A percentile compares a stretch with the other conserved stretches of the same genome.
Conservation (phyloP, 257 asterid species). For the Perilla frutescens region DNA sequence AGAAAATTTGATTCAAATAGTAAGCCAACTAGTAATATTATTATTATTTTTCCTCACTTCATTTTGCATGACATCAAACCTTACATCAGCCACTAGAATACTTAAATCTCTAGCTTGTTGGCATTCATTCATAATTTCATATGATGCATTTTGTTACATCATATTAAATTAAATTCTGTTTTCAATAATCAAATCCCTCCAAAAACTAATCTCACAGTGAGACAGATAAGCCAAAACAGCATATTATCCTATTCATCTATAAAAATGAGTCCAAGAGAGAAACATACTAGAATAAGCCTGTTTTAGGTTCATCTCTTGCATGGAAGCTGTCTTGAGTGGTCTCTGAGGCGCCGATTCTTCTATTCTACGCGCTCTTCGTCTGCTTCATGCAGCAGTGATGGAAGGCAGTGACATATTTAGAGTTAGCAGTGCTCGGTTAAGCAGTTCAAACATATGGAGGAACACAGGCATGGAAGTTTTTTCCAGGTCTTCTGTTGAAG, state of each 20-base stretch:
- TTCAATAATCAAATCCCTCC: constrained; percentile 43
- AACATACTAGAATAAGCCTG: constrained; percentile 12
- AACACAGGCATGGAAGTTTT: constrained; percentile 68
- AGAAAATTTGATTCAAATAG: constrained; percentile 24
- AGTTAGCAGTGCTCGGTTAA: constrained; percentile 61
- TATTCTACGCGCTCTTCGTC: not conserved
- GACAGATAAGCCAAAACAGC: constrained; percentile 35
- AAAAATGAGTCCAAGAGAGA: constrained; percentile 25
- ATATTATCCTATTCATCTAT: constrained; percentile 34
- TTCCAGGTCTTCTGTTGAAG: constrained; percentile 63
- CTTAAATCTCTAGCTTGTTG: constrained; percentile 2
- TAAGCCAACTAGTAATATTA: not conserved
- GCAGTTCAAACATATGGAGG: constrained; percentile 81
- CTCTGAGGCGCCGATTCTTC: not conserved
- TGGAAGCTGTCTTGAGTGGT: constrained; percentile 27
- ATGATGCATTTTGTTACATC: constrained; percentile 8
- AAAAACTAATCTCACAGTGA: constrained; percentile 21
- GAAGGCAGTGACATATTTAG: constrained; percentile 61
- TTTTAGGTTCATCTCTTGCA: constrained; percentile 33
- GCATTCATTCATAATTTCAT: constrained; percentile 9
- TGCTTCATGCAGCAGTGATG: constrained; percentile 43
- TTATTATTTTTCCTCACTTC: not conserved
- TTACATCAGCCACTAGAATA: constrained; percentile 43
- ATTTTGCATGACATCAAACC: constrained; percentile 47
- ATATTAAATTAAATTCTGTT: constrained; percentile 15